phyloP scores from a whole-genome alignment of 148 eudicot species.

The Arctostaphylos glauca region DNA sequence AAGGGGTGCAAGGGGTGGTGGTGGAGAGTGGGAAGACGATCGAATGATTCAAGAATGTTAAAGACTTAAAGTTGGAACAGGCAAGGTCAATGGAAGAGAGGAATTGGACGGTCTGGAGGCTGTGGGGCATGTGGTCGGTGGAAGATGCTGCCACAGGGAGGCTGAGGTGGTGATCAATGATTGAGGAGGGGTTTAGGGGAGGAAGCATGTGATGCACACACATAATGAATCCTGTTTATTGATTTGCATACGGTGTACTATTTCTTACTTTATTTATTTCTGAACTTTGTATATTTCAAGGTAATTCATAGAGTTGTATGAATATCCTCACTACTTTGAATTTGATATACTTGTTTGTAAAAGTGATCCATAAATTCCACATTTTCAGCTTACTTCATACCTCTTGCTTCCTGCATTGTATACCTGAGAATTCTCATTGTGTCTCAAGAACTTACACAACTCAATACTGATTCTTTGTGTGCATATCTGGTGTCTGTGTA shows the following conservation, averaged over 20 bases:
- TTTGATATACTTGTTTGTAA: background rate
- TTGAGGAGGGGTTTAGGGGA: background rate
- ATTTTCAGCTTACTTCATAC: background rate
- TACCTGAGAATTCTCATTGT: background rate
- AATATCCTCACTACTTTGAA: background rate
- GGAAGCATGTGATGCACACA: background rate
- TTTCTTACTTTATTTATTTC: slow-evolving; percentile 4
- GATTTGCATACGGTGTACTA: too few relatives aligned
- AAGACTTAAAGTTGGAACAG: background rate
- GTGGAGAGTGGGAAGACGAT: background rate
- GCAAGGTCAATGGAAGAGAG: background rate
- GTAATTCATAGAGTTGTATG: too few relatives aligned
- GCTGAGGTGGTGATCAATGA: background rate
- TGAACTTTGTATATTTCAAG: background rate
- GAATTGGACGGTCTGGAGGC: background rate
- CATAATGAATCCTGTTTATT: background rate
- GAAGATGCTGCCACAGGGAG: background rate
- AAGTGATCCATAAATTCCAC: background rate
- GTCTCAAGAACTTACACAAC: too few relatives aligned
- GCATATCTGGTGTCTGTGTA: background rate
- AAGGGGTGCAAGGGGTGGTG: background rate
- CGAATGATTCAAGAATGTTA: background rate
- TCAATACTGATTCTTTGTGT: background rate
- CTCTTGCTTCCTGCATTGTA: background rate
- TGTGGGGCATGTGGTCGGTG: background rate